Evolutionary conservation across 2,329 filamentous ascomycete genomes (phyloP), one percentile per base, ranked within the genome.

Genomic region (Thermochaetoides dissita): DNA sequence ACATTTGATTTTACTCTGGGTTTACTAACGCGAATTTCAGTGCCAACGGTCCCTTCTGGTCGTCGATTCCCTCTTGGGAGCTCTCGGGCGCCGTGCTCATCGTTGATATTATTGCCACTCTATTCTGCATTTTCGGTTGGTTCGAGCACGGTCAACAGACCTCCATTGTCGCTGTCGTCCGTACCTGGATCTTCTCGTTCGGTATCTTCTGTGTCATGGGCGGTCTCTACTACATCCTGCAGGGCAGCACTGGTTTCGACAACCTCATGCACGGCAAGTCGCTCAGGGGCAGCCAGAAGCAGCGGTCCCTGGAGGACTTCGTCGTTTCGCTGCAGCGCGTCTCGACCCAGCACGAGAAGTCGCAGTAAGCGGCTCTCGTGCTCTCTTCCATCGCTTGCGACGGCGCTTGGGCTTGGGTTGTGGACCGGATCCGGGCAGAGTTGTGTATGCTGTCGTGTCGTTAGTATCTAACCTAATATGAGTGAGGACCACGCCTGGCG

Each of bases 231-330:
- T 88, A 87, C 68, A 72, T 91, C 56, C 75, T 94, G 58, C 80
- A 89, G 62, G 82, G 82, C 61, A 86, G 79, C 56, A 65, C 74
- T 48, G 80, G 81, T 49, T 94, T 94, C 63, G 84, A 94, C 66
- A 89, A 91, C 68, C 71, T 94, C 50, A 91, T 94, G 83, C 85
- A 94, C 67, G 84, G 85, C 59, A 88, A 88, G 70, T 82, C 79
- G 49, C 76, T 77, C 52, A 86, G 87, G 72, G 79, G 80, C 63
- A 81, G 77, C 65, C 73, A 80, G 64, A 88, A 85, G 73, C 84
- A 89, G 67, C 74, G 84, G 55, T 84, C 80, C 37, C 72, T 89
- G 49, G 86, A 94, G 70, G 85, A 94, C 68, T 93, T 94, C 57
- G 79, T 91, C 61, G 84, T 93, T 59, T 87, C 83, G 47, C 73